Base-by-base conservation (phyloP, 129 eudicot genomes). In the Artemisia tridentata region DNA sequence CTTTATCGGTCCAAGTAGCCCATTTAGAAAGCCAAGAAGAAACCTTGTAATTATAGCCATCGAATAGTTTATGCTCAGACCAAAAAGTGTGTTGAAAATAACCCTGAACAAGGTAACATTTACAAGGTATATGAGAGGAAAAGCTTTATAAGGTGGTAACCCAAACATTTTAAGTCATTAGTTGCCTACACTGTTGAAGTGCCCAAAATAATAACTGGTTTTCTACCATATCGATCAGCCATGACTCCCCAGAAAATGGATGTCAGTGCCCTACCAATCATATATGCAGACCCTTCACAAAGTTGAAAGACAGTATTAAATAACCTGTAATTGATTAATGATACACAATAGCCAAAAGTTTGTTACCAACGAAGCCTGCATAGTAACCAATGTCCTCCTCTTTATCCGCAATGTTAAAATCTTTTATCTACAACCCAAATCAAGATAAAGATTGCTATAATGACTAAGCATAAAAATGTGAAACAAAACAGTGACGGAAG, bases 221-320 rank as follows among this genome's bases (percentile, higher is more conserved):
- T 95, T 48, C 97, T 91, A 64, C 99, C 99, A 79, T 82, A 86
- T 80, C 80, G 76, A 84, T 95, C 97, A 79, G 99, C 88, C 50
- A 88, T 80, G 15, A 65, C 54, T 68, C 99, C 99, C 99, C 97
- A 93, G 12, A 85, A 76, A 54, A 86, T 80, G 34, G 99, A 89
- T 64, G 97, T 93, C 20, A 93, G 59, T 25, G 88, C 92, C 81
- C 99, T 86, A 63, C 99, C 99, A 73, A 93, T 74, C 99, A 93
- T 84, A 69, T 58, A 93, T 18, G 99, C 23, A 31, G 96, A 84
- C 27, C 96, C 96, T 87, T 81, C 85, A 83, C 12, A 52, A 65
- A 15, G 67, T 63, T 18, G 54, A 51, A 47, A 16, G 46, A 66
- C 34, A 67, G 10, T 60, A 27, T 11, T 8, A 60, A 27, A 14